These are phyloP conservation scores for Leccinellum rugosiceps DNA, from an alignment of 768 basidiomycete genomes.

Conservation along the genomic window DNA sequence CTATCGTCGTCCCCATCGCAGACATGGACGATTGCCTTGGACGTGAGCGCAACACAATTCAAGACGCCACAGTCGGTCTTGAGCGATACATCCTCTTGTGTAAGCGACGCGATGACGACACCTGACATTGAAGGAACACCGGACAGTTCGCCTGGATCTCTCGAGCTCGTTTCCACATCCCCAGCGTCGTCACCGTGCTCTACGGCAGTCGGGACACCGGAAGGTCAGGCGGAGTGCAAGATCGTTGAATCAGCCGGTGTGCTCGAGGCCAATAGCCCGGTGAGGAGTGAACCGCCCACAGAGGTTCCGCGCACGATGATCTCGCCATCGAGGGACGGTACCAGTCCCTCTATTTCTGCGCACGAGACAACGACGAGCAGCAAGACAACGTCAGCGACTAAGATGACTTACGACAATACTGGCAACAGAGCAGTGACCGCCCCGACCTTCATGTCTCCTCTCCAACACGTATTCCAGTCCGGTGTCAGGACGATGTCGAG, in stretches of 20 bases:
- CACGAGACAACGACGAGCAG: not conserved
- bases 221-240: not conserved
- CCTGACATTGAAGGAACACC: too few relatives aligned
- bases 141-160: not conserved
- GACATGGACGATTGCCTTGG: not conserved
- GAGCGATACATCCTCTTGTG: not conserved
- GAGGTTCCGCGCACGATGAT: not conserved
- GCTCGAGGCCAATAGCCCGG: not conserved
- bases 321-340: not conserved
- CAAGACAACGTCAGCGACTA: not conserved
- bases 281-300: not conserved
- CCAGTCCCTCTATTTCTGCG: not conserved
- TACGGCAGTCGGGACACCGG: not conserved
- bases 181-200: not conserved
- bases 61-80: not conserved
- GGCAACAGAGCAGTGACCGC: not conserved
- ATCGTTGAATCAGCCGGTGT: not conserved
- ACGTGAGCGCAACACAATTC: not conserved
- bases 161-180: not conserved
- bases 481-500: not conserved
- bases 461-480: not conserved
- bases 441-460: not conserved
- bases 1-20: conserved; percentile 8
- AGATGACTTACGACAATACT: not conserved
- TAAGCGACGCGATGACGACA: too few relatives aligned